Evolutionary conservation across 345 rosid species (phyloP).

Genomic region (Turritis glabra): DNA sequence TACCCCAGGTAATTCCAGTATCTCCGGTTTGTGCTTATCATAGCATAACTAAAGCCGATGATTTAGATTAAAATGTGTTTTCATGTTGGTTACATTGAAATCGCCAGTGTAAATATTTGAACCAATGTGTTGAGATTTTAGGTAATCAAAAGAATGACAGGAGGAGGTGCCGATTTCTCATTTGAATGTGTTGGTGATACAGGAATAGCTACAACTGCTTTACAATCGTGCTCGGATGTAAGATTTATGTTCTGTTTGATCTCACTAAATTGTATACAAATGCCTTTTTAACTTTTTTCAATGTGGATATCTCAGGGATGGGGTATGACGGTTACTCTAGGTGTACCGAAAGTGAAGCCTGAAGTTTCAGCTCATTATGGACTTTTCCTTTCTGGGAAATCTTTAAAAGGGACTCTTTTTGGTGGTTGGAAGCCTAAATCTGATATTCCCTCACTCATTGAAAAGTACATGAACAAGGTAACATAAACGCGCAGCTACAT

Average conservation of each 20-base stretch:
- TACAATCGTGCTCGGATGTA: slow-evolving; percentile 89
- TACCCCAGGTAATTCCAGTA: slow-evolving; percentile 61
- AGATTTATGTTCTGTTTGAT: slow-evolving; percentile 5
- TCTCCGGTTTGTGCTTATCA: background rate
- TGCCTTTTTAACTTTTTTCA: background rate
- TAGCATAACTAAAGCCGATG: background rate
- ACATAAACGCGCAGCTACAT: background rate
- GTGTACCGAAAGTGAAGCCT: slow-evolving; percentile 84
- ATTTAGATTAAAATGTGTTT: background rate
- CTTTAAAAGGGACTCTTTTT: slow-evolving; percentile 76
- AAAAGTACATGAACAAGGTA: slow-evolving; percentile 81
- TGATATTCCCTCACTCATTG: slow-evolving; percentile 72
- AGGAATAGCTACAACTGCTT: slow-evolving; percentile 66
- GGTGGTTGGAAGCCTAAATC: slow-evolving; percentile 96
- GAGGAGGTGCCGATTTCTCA: slow-evolving; percentile 90
- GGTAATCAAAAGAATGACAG: slow-evolving; percentile 76
- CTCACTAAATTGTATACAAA: background rate
- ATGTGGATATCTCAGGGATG: slow-evolving; percentile 61
- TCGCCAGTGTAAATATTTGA: background rate
- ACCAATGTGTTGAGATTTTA: slow-evolving; percentile 25
- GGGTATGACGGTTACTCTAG: slow-evolving; percentile 87
- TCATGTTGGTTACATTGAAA: background rate
- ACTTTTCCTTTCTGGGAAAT: slow-evolving; percentile 68
- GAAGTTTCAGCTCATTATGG: slow-evolving; percentile 79
- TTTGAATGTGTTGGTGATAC: slow-evolving; percentile 90